Conservation (phyloP, 2,329 filamentous ascomycete genomes). For the Trichophaea hybrida region DNA sequence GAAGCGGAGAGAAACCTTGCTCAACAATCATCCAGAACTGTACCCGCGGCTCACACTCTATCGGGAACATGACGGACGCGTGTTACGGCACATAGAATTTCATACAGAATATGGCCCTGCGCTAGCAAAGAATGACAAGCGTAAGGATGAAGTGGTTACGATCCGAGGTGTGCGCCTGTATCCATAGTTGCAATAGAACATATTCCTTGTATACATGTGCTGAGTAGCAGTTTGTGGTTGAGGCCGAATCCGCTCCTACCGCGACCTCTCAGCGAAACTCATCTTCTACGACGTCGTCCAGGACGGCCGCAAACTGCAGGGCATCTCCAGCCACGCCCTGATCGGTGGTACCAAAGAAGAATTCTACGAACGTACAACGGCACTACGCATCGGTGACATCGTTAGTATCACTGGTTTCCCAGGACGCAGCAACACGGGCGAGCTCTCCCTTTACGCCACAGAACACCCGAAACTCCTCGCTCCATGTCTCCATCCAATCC, state of each 20-base stretch:
- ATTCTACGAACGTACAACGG: conserved; percentile 48
- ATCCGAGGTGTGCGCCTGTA: conserved; percentile 19
- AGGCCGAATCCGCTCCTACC: conserved; percentile 63
- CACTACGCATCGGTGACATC: conserved; percentile 68
- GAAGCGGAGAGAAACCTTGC: background rate
- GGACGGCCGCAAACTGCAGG: conserved; percentile 58
- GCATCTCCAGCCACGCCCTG: conserved; percentile 54
- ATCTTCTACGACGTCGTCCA: conserved; percentile 71
- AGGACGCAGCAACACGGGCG: conserved; percentile 54
- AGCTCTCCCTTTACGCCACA: conserved; percentile 57
- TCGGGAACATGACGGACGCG: background rate
- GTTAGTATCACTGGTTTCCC: conserved; percentile 60
- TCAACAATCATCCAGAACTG: background rate
- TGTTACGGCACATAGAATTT: background rate
- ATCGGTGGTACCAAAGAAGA: conserved; percentile 32
- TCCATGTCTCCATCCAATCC: conserved; percentile 66
- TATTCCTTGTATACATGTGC: conserved; percentile 18
- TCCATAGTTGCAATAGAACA: conserved; percentile 6
- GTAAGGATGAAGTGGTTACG: conserved; percentile 17
- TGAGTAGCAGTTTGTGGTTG: conserved; percentile 24
- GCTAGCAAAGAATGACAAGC: background rate
- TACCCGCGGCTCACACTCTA: background rate
- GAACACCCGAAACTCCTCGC: conserved; percentile 57
- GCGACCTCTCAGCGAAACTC: conserved; percentile 59
- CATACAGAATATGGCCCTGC: background rate